Conservation (phyloP, 2,329 filamentous ascomycete genomes). For the Daldinia sp. region DNA sequence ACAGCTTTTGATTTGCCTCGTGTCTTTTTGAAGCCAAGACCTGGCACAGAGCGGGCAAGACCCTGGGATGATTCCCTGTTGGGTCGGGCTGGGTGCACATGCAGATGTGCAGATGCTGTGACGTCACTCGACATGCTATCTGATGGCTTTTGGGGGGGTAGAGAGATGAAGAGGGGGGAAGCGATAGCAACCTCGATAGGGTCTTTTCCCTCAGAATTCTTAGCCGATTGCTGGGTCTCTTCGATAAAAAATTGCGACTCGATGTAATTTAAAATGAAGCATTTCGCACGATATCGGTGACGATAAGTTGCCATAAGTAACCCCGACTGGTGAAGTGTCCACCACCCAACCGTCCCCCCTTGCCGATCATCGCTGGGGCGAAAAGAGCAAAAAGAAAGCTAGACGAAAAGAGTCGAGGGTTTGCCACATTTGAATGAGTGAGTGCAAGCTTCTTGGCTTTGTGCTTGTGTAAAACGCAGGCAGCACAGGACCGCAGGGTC, state of each 20-base stretch:
- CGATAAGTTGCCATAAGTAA: constrained; percentile 21
- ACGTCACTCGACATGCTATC: constrained; percentile 36
- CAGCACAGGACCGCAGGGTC: not conserved
- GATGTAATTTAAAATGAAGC: constrained; percentile 26
- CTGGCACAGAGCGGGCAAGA: constrained; percentile 20
- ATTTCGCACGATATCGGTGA: constrained; percentile 16
- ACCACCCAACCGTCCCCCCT: constrained; percentile 4
- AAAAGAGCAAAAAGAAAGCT: constrained; percentile 8
- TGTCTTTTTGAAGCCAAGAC: constrained; percentile 26
- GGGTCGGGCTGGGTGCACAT: constrained; percentile 41
- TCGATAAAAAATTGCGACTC: constrained; percentile 5
- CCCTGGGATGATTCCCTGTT: constrained; percentile 29
- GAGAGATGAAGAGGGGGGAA: not conserved
- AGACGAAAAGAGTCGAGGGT: constrained; percentile 14
- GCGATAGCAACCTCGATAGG: constrained; percentile 10
- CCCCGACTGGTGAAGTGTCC: constrained; percentile 7
- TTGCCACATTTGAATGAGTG: constrained; percentile 22
- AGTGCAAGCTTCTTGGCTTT: not conserved
- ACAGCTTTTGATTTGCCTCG: constrained; percentile 26
- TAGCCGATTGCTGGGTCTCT: constrained; percentile 23
- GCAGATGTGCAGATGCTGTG: constrained; percentile 42
- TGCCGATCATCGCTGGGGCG: constrained; percentile 7
- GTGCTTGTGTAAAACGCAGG: constrained; percentile 4
- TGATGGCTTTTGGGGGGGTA: constrained; percentile 15
- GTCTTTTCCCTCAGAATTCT: not conserved